These are phyloP conservation scores for Triadica sebifera DNA, from an alignment of 345 rosid genomes.

Conservation along the genomic window DNA sequence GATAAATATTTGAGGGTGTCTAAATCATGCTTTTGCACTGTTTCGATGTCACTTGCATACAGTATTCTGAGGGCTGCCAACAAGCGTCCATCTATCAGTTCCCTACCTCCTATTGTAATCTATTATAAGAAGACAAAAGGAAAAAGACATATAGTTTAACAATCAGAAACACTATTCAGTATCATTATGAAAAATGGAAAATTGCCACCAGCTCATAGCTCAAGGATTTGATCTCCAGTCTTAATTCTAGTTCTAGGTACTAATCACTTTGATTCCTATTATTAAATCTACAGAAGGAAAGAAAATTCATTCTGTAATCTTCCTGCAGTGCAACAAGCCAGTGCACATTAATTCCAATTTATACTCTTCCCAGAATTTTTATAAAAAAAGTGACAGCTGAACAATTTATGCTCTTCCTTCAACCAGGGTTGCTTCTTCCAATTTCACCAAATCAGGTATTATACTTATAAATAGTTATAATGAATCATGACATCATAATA, in stretches of 20 bases:
- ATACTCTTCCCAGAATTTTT: neutral
- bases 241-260: neutral
- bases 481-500: no score
- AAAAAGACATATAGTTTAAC: neutral
- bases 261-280: neutral
- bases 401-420: no score
- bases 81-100: conserved; percentile 65
- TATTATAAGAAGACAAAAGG: conserved; percentile 23
- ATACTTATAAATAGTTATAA: no score
- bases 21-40: conserved; percentile 56
- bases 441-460: no score
- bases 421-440: no score
- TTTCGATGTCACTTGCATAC: conserved; percentile 42
- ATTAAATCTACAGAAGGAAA: neutral
- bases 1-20: conserved; percentile 55
- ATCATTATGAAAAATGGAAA: neutral
- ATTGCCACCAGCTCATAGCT: neutral
- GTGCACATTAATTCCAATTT: neutral
- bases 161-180: neutral
- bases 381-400: neutral
- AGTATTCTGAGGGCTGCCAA: conserved; percentile 71
- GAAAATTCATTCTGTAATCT: neutral
- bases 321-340: neutral
- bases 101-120: conserved; percentile 75
- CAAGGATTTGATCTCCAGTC: neutral